Evolutionary conservation across 257 asterid genomes (phyloP).

Genomic region (Lycium barbarum): DNA sequence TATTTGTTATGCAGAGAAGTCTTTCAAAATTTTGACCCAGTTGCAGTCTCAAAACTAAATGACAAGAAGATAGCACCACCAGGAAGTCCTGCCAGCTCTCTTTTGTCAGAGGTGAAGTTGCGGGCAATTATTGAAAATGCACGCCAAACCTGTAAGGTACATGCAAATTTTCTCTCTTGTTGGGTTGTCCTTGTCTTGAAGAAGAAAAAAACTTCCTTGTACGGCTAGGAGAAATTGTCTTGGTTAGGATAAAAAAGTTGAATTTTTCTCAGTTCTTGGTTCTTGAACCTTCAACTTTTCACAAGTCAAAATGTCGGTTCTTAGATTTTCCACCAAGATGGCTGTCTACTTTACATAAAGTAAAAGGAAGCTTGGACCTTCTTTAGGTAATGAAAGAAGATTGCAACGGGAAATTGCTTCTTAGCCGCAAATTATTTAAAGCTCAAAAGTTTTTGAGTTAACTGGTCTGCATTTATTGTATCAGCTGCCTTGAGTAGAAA

Average conservation of each 20-base stretch:
- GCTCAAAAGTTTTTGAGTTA: background rate
- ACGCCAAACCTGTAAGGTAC: conserved; percentile 82
- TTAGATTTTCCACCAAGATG: conserved; percentile 4
- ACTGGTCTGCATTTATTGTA: background rate
- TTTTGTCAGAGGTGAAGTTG: conserved; percentile 82
- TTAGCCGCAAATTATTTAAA: background rate
- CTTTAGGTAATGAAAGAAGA: background rate
- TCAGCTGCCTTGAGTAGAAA: background rate
- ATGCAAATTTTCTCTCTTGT: conserved; percentile 24
- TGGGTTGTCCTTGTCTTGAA: background rate
- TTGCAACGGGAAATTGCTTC: background rate
- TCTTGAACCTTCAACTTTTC: background rate
- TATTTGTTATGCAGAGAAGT: conserved; percentile 73
- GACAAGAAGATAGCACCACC: conserved; percentile 78
- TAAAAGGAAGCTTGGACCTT: background rate
- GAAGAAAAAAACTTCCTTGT: background rate
- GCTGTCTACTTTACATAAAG: background rate
- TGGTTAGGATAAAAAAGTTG: background rate
- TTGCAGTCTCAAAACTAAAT: conserved; percentile 81
- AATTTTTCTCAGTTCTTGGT: background rate
- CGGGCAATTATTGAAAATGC: conserved; percentile 92
- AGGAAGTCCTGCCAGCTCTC: conserved; percentile 83
- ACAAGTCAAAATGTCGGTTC: background rate
- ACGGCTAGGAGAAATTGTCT: background rate
- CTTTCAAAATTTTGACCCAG: conserved; percentile 82